Conservation (phyloP, 768 basidiomycete genomes). For the Termitomyces sp. region DNA sequence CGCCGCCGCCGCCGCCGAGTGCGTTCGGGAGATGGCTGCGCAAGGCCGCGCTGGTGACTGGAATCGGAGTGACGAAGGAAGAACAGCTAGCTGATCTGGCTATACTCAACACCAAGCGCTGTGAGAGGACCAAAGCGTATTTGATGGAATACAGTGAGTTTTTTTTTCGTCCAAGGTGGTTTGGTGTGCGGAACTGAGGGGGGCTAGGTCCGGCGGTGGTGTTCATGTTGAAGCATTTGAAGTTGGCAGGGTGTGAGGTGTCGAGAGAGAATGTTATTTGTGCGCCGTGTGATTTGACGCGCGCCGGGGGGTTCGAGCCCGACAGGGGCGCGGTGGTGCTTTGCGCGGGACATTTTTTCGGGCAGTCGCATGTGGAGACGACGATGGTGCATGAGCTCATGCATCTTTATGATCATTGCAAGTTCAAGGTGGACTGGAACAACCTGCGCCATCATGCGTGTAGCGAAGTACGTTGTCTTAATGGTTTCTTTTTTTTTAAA, state of each 20-base stretch:
- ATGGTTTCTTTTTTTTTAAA: background rate
- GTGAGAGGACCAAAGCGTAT: conserved; percentile 67
- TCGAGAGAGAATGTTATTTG: conserved; percentile 75
- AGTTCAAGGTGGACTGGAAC: conserved; percentile 89
- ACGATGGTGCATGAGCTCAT: conserved; percentile 91
- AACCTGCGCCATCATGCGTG: conserved; percentile 95
- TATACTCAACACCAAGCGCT: conserved; percentile 34
- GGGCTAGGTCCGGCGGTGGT: conserved; percentile 72
- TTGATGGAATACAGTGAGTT: conserved; percentile 67
- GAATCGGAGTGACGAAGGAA: conserved; percentile 42
- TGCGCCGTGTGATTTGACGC: conserved; percentile 68
- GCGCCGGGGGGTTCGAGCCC: conserved; percentile 80
- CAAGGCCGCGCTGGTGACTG: conserved; percentile 41
- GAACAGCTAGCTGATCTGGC: conserved; percentile 38
- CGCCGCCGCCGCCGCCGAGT: conserved; percentile 20
- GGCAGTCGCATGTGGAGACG: conserved; percentile 86
- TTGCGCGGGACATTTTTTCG: conserved; percentile 80
- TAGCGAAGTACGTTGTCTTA: conserved; percentile 63
- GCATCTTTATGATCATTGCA: conserved; percentile 93
- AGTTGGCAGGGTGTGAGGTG: conserved; percentile 66
- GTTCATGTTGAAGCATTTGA: conserved; percentile 92
- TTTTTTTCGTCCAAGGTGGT: too few relatives aligned
- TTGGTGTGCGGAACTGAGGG: background rate
- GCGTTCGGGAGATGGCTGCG: conserved; percentile 47
- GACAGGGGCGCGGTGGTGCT: conserved; percentile 76